Conservation (phyloP, 139 green algal species). For the Desmodesmus armatus region DNA sequence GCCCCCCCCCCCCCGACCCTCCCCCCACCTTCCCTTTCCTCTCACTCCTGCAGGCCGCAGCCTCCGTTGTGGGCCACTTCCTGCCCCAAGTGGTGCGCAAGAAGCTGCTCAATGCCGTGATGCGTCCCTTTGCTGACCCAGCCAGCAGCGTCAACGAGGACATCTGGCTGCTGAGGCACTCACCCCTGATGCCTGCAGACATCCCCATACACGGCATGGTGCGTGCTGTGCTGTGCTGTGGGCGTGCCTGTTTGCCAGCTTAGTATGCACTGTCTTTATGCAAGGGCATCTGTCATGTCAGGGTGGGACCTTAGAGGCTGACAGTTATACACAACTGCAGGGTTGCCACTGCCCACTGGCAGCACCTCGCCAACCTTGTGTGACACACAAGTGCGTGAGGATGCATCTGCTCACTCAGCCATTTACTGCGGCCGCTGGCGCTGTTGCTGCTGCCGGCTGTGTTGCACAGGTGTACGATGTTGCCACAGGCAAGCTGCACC, state of each 20-base stretch:
- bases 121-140: slow-evolving; percentile 30
- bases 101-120: slow-evolving; percentile 13
- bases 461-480: slow-evolving; percentile 48
- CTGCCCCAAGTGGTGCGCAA: background rate
- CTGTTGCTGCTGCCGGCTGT: background rate
- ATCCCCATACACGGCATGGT: slow-evolving; percentile 47
- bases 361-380: background rate
- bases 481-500: slow-evolving; percentile 26
- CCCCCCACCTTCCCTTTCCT: too few relatives aligned
- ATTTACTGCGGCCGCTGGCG: background rate
- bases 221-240: background rate
- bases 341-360: background rate
- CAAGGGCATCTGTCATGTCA: background rate
- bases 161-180: slow-evolving; percentile 32
- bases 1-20: too few relatives aligned
- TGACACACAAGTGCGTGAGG: too few relatives aligned
- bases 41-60: too few relatives aligned
- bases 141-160: slow-evolving; percentile 21
- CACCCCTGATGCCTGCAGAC: slow-evolving; percentile 31
- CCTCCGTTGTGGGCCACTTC: too few relatives aligned
- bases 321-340: background rate
- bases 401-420: background rate
- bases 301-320: background rate
- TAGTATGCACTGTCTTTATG: background rate
- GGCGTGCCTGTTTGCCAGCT: background rate